These are phyloP conservation scores for Rhododendron vialii DNA, from an alignment of 148 eudicot species.

Conservation along the genomic window DNA sequence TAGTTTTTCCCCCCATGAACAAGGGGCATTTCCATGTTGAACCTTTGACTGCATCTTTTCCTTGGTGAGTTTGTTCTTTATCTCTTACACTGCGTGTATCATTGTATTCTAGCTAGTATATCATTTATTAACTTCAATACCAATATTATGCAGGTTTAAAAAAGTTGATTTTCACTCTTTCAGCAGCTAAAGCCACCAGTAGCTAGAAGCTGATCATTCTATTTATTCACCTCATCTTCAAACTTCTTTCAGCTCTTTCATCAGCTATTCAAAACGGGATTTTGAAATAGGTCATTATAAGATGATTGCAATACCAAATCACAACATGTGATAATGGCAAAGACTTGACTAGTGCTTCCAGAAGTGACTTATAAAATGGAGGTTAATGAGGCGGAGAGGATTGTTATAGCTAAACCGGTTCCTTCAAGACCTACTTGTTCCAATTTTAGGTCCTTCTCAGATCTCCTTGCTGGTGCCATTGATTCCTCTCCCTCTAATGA, in stretches of 20 bases:
- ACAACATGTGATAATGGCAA: background rate
- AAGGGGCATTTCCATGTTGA: background rate
- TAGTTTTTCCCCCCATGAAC: too few species aligned
- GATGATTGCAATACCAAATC: background rate
- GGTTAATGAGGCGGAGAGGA: slow-evolving; percentile 48
- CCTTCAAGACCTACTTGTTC: slow-evolving; percentile 72
- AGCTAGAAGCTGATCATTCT: slow-evolving; percentile 6
- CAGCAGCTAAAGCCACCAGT: background rate
- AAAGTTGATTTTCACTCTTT: background rate
- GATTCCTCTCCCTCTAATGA: slow-evolving; percentile 38
- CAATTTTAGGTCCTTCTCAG: slow-evolving; percentile 55
- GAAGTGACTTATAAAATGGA: slow-evolving; percentile 39
- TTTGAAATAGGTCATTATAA: background rate
- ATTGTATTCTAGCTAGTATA: background rate
- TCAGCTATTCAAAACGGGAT: background rate
- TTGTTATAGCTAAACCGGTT: slow-evolving; percentile 68
- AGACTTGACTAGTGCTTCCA: background rate
- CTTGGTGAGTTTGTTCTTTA: background rate
- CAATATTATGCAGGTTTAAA: background rate
- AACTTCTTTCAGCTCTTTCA: background rate
- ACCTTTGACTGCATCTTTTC: background rate
- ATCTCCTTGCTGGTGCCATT: slow-evolving; percentile 52
- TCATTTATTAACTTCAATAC: background rate
- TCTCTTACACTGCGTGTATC: background rate
- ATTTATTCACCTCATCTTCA: background rate